A percentile compares a stretch with the other conserved stretches of the same genome.
These are phyloP conservation scores for Hymenochaete sp. DNA, from an alignment of 1,284 basidiomycete genomes.

Conservation along the genomic window DNA sequence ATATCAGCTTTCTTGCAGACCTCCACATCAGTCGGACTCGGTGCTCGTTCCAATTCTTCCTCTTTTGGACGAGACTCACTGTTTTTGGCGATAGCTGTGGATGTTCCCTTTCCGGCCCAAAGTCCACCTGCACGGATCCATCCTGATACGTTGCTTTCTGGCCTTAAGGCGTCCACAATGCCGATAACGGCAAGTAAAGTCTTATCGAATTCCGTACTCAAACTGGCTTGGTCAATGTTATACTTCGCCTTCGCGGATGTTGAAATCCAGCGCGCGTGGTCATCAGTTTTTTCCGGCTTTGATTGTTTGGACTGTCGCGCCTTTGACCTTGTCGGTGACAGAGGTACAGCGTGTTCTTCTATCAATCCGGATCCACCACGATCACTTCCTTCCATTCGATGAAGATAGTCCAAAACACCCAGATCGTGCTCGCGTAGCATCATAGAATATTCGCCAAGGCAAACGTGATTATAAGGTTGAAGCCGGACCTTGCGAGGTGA, in stretches of 20 bases:
- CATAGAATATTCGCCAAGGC: slow-evolving; percentile 57
- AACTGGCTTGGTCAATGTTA: neutral
- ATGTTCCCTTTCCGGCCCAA: slow-evolving; percentile 26
- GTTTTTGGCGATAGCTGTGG: neutral
- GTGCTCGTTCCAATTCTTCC: slow-evolving; percentile 1
- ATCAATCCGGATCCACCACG: slow-evolving; percentile 2
- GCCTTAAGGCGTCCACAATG: slow-evolving; percentile 50
- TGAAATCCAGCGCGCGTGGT: neutral
- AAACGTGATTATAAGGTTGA: slow-evolving; percentile 77
- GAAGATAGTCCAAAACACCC: slow-evolving; percentile 11
- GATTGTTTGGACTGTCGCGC: neutral
- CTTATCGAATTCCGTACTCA: slow-evolving; percentile 35
- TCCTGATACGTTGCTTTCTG: slow-evolving; percentile 54
- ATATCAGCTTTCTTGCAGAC: neutral
- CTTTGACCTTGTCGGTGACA: neutral
- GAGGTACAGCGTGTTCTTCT: slow-evolving; percentile 11
- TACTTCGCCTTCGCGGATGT: neutral
- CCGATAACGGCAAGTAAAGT: slow-evolving; percentile 67
- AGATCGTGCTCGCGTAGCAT: slow-evolving; percentile 40
- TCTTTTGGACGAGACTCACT: neutral
- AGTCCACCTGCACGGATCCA: slow-evolving; percentile 59
- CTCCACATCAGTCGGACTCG: slow-evolving; percentile 7
- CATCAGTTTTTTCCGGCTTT: neutral
- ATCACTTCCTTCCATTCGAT: neutral
- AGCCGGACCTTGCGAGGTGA: slow-evolving; percentile 67